Base-by-base conservation (phyloP, 768 basidiomycete genomes). In the Suillus americanus region DNA sequence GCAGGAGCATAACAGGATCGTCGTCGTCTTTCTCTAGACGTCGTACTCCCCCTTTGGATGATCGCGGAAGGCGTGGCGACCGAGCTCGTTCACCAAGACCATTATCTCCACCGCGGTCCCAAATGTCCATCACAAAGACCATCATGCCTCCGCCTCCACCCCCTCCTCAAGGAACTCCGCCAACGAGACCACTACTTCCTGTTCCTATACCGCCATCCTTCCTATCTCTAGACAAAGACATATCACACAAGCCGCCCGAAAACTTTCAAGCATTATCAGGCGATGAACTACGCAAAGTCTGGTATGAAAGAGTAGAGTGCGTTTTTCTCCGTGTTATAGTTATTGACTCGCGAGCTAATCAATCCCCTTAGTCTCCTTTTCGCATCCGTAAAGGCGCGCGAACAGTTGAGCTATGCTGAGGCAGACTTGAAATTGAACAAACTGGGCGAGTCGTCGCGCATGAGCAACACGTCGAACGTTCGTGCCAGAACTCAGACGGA, bases 261-360 rank as follows among this genome's bases (percentile, higher is more conserved):
- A 59, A 41, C 18, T 59, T 3, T 13, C 25, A 18, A 41, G 18
- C 18, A 30, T 59, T 74, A 23, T 71, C 79, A n/a, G 40, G 71
- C 25, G 78, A 78, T 4, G 79, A 82, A 59, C 79, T 77, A 55
- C 73, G 72, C n/a, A 67, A 64, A 30, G 68, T 75, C 50, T 82
- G 81, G 81, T 71, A 76, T 41, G 74, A 78, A 43, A 80, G 81
- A 33, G 72, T 83, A 41, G 75, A 77, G 81, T 82, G 66, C 53
- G 81, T 67, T 12, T n/a, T 60, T 16, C 12, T 50, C 5, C 18
- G 13, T 45, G 8, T 51, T 37, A 37, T 20, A 23, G 50, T 35
- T 46, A 46, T 46, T 50, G 37, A 51, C 48, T 64, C n/a, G 68
- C 37, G 9, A 43, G 20, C 18, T 60, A 38, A 35, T 64, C n/a